These are phyloP conservation scores for Cubamyces lactineus DNA, from an alignment of 768 basidiomycete species.

Conservation along the genomic window DNA sequence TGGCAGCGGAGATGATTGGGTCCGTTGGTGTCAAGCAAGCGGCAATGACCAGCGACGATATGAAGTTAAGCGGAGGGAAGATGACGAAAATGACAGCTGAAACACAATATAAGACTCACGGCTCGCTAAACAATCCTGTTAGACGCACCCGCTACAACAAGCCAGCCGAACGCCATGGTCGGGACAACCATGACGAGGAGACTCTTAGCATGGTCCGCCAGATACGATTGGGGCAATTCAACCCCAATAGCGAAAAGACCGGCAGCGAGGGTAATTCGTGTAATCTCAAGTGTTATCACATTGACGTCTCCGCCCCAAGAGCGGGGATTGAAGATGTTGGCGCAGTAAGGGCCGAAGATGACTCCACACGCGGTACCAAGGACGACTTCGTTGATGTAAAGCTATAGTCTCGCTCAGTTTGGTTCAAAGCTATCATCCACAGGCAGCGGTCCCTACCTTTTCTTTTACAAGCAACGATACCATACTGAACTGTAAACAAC, in stretches of 20 bases:
- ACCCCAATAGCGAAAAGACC: constrained; percentile 96
- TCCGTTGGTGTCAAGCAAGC: constrained; percentile 94
- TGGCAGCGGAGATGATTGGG: constrained; percentile 88
- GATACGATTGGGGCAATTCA: constrained; percentile 86
- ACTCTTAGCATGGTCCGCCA: constrained; percentile 76
- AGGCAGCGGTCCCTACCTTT: constrained; percentile 46
- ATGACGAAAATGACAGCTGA: constrained; percentile 69
- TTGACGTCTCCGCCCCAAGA: constrained; percentile 63
- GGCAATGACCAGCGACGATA: constrained; percentile 83
- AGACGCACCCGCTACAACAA: constrained; percentile 65
- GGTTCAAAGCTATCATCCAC: background rate
- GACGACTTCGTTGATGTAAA: constrained; percentile 93
- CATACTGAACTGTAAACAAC: constrained; percentile 69
- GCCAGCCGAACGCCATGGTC: constrained; percentile 86
- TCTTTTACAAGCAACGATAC: constrained; percentile 84
- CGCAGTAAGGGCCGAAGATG: constrained; percentile 72
- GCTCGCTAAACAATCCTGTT: background rate
- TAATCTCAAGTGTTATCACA: constrained; percentile 83
- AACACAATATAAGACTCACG: background rate
- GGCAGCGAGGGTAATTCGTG: constrained; percentile 85
- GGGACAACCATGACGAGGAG: constrained; percentile 73
- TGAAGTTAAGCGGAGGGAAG: constrained; percentile 70
- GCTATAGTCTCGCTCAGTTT: constrained; percentile 36
- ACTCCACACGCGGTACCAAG: constrained; percentile 78
- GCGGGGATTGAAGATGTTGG: constrained; percentile 75